A percentile compares a stretch with the other conserved stretches of the same genome.
phyloP scores from a whole-genome alignment of 305 asterid species.

The Lippia alba region DNA sequence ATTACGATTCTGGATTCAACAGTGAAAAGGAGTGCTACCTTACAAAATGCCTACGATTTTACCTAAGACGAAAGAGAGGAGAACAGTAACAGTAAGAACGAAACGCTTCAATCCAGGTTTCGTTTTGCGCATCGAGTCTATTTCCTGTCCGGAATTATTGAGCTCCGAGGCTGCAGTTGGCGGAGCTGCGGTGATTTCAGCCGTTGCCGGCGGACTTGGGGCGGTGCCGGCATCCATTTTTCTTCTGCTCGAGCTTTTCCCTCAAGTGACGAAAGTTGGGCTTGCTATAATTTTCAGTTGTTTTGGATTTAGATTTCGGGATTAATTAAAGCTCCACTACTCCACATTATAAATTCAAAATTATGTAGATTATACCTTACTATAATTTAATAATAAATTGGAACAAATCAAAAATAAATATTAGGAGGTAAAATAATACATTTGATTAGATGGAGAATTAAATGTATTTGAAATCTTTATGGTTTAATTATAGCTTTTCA shows the following conservation, averaged over 20 bases:
- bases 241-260: slow-evolving; percentile 27
- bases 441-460: no score
- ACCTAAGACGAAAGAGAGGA: slow-evolving; percentile 78
- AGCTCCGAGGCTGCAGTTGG: slow-evolving; percentile 34
- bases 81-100: slow-evolving; percentile 66
- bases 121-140: slow-evolving; percentile 68
- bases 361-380: no score
- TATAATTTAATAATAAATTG: no score
- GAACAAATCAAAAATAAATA: no score
- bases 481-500: no score
- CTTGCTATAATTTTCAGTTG: not conserved
- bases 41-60: slow-evolving; percentile 14
- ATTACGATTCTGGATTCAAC: not conserved
- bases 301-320: not conserved
- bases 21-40: not conserved
- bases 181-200: slow-evolving; percentile 62
- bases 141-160: slow-evolving; percentile 35
- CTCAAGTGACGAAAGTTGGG: slow-evolving; percentile 6
- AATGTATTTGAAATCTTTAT: no score
- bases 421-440: no score
- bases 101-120: slow-evolving; percentile 83
- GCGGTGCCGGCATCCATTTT: slow-evolving; percentile 36
- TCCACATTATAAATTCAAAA: not conserved
- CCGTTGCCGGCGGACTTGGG: slow-evolving; percentile 47
- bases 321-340: not conserved